Base-by-base conservation (phyloP, 2,329 filamentous ascomycete genomes). In the Paraphaeosphaeria sporulosa region DNA sequence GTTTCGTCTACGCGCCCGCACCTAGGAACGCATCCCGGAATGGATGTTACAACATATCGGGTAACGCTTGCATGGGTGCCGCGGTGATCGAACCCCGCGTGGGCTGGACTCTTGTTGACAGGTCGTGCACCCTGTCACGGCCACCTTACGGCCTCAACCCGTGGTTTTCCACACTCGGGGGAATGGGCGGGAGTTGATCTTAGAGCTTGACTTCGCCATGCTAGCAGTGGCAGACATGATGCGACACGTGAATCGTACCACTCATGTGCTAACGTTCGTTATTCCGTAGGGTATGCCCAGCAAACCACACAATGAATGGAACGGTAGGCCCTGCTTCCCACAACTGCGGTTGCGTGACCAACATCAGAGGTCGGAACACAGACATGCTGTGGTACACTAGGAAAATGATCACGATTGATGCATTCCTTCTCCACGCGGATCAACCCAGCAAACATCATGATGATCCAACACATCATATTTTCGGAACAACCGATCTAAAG, bases 51-150 rank as follows among this genome's bases (percentile, higher is more conserved):
- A 52, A 69, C 67, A 59, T 56, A 59, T 68, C 65, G 62, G 66
- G 70, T 42, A 61, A 47, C 51, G 53, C 60, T 48, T 71, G 69
- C 70, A 72, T 66, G 62, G 70, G 60, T 67, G 70, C 71, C 57
- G 62, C 67, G 68, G 69, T 72, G 68, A 71, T 66, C 67, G 51
- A 64, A 64, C 60, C 62, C 68, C 68, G 69, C 63, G 63, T 65
- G 64, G 30, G 59, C 64, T 55, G 43, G 44, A 48, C 58, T 61
- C 55, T 59, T 56, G 59, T 58, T 63, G 56, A 57, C 58, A 58
- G 49, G 32, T 61, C 55, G 49, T 52, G 56, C 57, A 62, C 56
- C 27, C 38, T 17, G 38, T 54, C 51, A 34, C 32, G 48, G 34
- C 36, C 43, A n/a, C n/a, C n/a, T n/a, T n/a, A n/a, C n/a, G 50